Percentiles rank a stretch among this genome's conserved stretches.
Evolutionary conservation across 163 green algal genomes (phyloP).

Genomic region (Scenedesmus sp.): DNA sequence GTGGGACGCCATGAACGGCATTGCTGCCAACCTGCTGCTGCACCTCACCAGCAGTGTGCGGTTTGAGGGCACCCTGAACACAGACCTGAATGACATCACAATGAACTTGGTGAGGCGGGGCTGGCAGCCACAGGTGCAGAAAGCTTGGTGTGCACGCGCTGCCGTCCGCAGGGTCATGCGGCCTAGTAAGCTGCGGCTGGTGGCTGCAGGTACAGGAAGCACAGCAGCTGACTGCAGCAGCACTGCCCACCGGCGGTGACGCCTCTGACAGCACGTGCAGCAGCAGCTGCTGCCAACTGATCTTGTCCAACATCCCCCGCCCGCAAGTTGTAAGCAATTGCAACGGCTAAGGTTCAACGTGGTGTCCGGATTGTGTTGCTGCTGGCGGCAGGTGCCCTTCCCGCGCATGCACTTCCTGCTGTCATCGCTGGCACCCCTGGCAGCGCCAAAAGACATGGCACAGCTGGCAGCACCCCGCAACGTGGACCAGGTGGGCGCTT

Average conservation of each 20-base stretch:
- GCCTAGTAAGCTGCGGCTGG: too few relatives aligned
- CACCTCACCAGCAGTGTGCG: constrained; percentile 81
- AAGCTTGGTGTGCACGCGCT: constrained; percentile 41
- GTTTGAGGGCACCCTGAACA: constrained; percentile 84
- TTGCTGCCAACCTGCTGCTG: constrained; percentile 84
- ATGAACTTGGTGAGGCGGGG: constrained; percentile 82
- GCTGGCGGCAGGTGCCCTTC: constrained; percentile 60
- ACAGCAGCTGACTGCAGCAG: background rate
- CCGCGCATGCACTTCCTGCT: constrained; percentile 87
- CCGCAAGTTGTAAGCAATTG: too few relatives aligned
- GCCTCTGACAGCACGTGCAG: too few relatives aligned
- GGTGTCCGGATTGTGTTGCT: background rate
- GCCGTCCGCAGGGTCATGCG: background rate
- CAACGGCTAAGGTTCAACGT: too few relatives aligned
- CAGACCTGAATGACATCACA: constrained; percentile 90
- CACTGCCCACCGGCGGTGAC: background rate
- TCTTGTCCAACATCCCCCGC: too few relatives aligned
- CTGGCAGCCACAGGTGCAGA: constrained; percentile 32
- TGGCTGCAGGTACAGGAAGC: background rate
- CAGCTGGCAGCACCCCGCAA: constrained; percentile 56
- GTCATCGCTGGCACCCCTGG: constrained; percentile 71
- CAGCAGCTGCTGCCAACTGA: too few relatives aligned
- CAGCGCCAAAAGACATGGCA: constrained; percentile 62
- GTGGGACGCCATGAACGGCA: constrained; percentile 86
- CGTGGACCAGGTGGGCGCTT: constrained; percentile 69